These are phyloP conservation scores for Lunasporangiospora selenospora DNA, from an alignment of 192 early-diverging fungal species.

Conservation along the genomic window DNA sequence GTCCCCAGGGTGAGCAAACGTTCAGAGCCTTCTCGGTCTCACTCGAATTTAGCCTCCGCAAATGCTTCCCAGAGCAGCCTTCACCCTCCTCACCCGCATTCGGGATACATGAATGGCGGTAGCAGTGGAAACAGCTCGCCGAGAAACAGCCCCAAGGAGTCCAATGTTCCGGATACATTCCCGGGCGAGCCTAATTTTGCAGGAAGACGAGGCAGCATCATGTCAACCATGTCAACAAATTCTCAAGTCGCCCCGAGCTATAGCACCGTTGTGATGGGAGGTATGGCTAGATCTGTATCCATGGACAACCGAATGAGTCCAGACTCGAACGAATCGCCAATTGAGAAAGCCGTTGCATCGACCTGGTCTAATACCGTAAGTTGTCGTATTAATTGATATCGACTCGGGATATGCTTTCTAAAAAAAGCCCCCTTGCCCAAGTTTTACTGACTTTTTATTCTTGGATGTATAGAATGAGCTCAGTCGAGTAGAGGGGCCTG, in stretches of 20 bases:
- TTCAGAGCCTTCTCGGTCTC: slow-evolving; percentile 1
- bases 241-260: not conserved
- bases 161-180: not conserved
- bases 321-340: too few species aligned
- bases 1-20: slow-evolving; percentile 14
- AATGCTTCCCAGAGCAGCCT: not conserved
- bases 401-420: too few species aligned
- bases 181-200: not conserved
- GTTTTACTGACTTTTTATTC: too few species aligned
- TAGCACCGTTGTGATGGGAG: not conserved
- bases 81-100: too few species aligned
- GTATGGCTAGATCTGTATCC: slow-evolving; percentile 18
- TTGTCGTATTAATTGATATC: too few species aligned
- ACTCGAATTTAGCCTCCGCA: not conserved
- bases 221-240: not conserved
- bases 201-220: not conserved
- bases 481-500: too few species aligned
- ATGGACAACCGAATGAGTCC: too few species aligned
- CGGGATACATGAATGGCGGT: too few species aligned
- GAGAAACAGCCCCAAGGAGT: not conserved
- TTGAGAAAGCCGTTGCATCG: too few species aligned
- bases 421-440: too few species aligned
- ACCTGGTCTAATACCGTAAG: too few species aligned
- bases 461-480: too few species aligned
- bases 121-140: not conserved